Conservation (phyloP, 805 yeast species). For the Starmerella etchellsii region DNA sequence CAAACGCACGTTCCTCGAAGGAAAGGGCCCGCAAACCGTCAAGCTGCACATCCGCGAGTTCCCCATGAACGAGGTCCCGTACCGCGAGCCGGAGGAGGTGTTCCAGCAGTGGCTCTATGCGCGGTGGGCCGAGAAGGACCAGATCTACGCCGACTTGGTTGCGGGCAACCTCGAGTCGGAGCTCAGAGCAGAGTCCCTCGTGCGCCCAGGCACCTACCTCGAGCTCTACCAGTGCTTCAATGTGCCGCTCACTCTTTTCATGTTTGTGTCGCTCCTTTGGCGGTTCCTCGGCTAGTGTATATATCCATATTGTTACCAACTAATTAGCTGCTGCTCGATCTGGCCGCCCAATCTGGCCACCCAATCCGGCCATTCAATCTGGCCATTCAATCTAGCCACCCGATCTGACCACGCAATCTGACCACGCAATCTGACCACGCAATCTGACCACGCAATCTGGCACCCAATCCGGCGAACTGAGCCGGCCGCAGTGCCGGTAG, state of each 20-base stretch:
- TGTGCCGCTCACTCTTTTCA: constrained; percentile 24
- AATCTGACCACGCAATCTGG: too few species aligned
- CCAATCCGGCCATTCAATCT: too few species aligned
- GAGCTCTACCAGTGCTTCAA: constrained; percentile 27
- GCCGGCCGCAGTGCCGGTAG: too few species aligned
- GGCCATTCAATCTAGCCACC: too few species aligned
- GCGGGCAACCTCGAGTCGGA: constrained; percentile 35
- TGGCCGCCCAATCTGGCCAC: too few species aligned
- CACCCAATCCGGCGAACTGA: too few species aligned
- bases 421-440: too few species aligned
- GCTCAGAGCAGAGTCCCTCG: constrained; percentile 15
- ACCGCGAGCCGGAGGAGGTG: constrained; percentile 33
- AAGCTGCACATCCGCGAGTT: constrained; percentile 52
- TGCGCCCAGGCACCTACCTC: constrained; percentile 19
- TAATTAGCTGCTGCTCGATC: too few species aligned
- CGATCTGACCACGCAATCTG: too few species aligned
- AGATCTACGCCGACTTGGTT: constrained; percentile 49
- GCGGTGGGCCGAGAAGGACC: constrained; percentile 71
- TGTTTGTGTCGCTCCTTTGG: constrained; percentile 17
- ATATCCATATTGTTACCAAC: too few species aligned
- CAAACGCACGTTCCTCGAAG: constrained; percentile 47
- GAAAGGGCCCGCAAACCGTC: constrained; percentile 57
- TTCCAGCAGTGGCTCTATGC: constrained; percentile 67
- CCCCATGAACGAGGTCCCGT: constrained; percentile 51
- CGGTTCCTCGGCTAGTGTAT: too few species aligned